Conservation (phyloP, 352 stramenopile genomes). For the Elongisporangium undulatum region DNA sequence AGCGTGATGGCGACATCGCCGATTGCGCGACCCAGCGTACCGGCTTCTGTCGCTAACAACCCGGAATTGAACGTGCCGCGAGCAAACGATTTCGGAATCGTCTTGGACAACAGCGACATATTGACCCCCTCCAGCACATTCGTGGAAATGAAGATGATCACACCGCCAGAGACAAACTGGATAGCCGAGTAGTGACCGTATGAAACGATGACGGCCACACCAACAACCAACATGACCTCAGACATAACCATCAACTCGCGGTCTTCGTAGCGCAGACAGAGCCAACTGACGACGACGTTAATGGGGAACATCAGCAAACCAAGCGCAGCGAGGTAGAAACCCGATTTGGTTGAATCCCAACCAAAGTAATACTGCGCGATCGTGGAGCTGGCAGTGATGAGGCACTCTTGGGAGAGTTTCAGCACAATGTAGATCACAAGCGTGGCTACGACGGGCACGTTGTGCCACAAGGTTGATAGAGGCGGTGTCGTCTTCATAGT, state of each 20-base stretch:
- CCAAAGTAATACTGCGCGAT: conserved; percentile 90
- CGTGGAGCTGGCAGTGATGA: conserved; percentile 81
- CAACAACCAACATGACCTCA: conserved; percentile 84
- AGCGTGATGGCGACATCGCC: conserved; percentile 86
- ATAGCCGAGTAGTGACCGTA: conserved; percentile 81
- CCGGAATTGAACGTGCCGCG: conserved; percentile 94
- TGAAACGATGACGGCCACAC: conserved; percentile 84
- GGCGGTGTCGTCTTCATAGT: conserved; percentile 12
- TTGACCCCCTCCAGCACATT: conserved; percentile 94
- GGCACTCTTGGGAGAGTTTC: conserved; percentile 89
- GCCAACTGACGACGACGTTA: conserved; percentile 87
- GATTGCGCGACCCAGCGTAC: conserved; percentile 86
- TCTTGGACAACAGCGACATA: conserved; percentile 92
- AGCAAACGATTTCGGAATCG: conserved; percentile 90
- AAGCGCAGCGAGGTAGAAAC: conserved; percentile 85
- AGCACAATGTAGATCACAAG: conserved; percentile 90
- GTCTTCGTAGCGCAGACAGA: conserved; percentile 90
- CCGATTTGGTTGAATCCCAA: conserved; percentile 82
- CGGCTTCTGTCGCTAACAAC: conserved; percentile 90
- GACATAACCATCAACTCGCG: conserved; percentile 88
- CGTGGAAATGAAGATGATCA: conserved; percentile 91
- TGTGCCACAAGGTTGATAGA: conserved; percentile 63
- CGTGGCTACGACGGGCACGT: conserved; percentile 71
- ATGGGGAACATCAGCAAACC: conserved; percentile 91
- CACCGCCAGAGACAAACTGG: conserved; percentile 84